Base-by-base conservation (phyloP, 306 rosid genomes). In the Casuarina equisetifolia region DNA sequence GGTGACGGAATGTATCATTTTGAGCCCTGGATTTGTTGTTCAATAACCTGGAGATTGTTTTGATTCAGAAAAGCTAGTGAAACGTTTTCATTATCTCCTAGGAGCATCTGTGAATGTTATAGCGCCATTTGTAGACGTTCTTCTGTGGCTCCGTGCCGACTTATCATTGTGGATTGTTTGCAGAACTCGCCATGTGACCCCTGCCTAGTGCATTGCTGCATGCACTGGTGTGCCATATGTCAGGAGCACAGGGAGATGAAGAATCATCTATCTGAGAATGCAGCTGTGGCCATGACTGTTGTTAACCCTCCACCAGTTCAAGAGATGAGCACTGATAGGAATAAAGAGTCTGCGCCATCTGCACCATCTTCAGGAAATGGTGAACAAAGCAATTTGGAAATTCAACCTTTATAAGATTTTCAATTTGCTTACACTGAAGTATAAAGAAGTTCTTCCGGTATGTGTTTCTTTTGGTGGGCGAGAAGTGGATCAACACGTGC, bases 111-210 rank as follows among this genome's bases (percentile, higher is more conserved):
- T n/a, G 9, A 12, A 66, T 66, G 50, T 42, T 62, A 35, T 61
- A 61, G 43, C 67, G 9, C 35, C 67, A 0, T 61, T 32, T 7
- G 25, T 59, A 19, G 10, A 3, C 32, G 4, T 0, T 17, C 46
- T 36, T 51, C 53, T 45, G 9, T 10, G 55, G 13, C 55, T 9
- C 4, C 42, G 46, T 78, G 19, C 48, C 76, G 67, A 66, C 58
- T 25, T 15, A 19, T 54, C 71, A 16, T 25, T 75, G 36, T 46
- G 77, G 40, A 50, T 63, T 76, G 13, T 20, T 50, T 79, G 67
- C 81, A 88, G 89, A 82, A 85, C 78, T 85, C 89, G 50, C 91
- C 88, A 8, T 88, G 88, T 81, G 91, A 88, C 70, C 89, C 89
- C 36, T 88, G 91, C 86, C 67, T 88, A 77, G 91, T 88, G 84